These are phyloP conservation scores for Plasmodium cynomolgi DNA, from an alignment of 169 alveolate species.

Conservation along the genomic window DNA sequence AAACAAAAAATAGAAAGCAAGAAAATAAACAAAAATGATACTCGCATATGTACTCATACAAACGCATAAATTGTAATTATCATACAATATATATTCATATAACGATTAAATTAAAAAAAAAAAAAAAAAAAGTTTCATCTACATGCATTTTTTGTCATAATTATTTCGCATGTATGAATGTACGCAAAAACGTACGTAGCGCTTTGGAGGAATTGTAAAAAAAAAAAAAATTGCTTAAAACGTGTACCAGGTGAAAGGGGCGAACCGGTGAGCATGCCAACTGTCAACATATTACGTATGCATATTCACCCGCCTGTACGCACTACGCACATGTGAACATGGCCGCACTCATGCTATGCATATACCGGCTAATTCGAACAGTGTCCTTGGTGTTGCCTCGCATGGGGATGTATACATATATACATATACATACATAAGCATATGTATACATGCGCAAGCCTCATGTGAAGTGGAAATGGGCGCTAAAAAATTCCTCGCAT, in stretches of 20 bases:
- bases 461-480: background rate
- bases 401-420: background rate
- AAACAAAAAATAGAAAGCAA: background rate
- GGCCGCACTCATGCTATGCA: background rate
- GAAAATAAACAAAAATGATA: conserved; percentile 12
- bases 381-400: background rate
- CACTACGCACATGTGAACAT: background rate
- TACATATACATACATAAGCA: background rate
- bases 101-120: conserved; percentile 26
- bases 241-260: conserved; percentile 1
- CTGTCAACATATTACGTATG: background rate
- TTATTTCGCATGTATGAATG: background rate
- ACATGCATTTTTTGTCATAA: conserved; percentile 29
- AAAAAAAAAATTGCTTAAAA: background rate
- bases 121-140: conserved; percentile 55
- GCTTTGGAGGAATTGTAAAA: background rate
- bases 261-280: background rate
- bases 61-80: background rate
- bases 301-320: background rate
- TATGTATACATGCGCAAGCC: background rate
- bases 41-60: background rate
- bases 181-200: background rate
- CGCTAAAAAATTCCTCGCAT: background rate
- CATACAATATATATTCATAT: conserved; percentile 8
- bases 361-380: background rate